These are phyloP conservation scores for Neonectria coccinea DNA, from an alignment of 2,329 filamentous ascomycete species.

Conservation along the genomic window DNA sequence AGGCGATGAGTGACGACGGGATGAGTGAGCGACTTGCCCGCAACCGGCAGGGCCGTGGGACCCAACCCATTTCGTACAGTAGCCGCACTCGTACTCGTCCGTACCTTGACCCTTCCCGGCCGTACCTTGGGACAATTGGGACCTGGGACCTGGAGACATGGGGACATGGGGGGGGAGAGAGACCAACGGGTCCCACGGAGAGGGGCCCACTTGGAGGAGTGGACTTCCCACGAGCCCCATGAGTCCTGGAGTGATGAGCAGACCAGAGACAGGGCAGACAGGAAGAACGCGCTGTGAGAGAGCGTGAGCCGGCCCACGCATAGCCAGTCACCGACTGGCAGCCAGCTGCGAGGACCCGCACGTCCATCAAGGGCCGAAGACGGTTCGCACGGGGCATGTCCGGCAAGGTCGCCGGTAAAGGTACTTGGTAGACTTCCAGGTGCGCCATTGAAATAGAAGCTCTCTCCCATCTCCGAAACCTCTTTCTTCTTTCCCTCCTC, in stretches of 20 bases:
- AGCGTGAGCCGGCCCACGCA: constrained; percentile 20
- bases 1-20: constrained; percentile 21
- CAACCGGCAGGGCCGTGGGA: constrained; percentile 41
- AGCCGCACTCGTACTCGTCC: constrained; percentile 35
- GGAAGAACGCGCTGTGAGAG: background rate
- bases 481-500: constrained; percentile 52
- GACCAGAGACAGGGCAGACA: background rate
- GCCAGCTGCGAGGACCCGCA: constrained; percentile 25
- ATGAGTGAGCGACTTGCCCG: constrained; percentile 33
- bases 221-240: constrained; percentile 27
- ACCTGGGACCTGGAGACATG: constrained; percentile 27
- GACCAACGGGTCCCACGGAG: constrained; percentile 29
- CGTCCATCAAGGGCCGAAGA: constrained; percentile 42
- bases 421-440: constrained; percentile 28
- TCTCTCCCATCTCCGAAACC: constrained; percentile 49
- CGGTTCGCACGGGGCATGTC: constrained; percentile 43
- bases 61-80: constrained; percentile 45
- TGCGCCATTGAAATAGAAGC: constrained; percentile 55
- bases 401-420: constrained; percentile 45
- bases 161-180: constrained; percentile 14
- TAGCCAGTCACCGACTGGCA: constrained; percentile 17
- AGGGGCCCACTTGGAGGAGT: constrained; percentile 19
- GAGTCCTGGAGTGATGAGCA: constrained; percentile 3
- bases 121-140: constrained; percentile 36
- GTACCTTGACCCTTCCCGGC: constrained; percentile 42